Conservation (phyloP, 192 early-diverging fungal genomes). For the Pilobolus umbonatus region DNA sequence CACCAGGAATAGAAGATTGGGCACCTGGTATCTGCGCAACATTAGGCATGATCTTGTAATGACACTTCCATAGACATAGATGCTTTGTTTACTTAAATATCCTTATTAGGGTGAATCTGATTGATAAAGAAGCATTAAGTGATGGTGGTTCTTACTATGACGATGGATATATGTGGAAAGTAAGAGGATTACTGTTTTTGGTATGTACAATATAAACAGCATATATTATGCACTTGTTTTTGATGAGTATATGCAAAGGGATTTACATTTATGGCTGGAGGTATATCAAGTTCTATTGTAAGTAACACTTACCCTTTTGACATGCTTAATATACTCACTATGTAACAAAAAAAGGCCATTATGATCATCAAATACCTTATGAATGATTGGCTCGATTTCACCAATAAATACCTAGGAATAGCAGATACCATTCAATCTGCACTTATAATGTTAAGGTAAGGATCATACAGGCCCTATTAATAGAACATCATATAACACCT, state of each 20-base stretch:
- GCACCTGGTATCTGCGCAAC: constrained; percentile 15
- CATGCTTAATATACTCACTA: not conserved
- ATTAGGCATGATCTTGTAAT: constrained; percentile 22
- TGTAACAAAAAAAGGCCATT: not conserved
- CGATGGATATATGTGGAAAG: not conserved
- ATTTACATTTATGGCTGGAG: constrained; percentile 7
- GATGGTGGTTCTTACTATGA: constrained; percentile 7
- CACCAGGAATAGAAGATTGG: constrained; percentile 26
- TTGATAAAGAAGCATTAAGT: constrained; percentile 15
- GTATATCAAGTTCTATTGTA: constrained; percentile 15
- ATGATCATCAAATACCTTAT: constrained; percentile 10
- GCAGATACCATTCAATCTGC: constrained; percentile 7
- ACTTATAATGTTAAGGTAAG: constrained; percentile 17
- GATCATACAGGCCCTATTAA: too few relatives aligned
- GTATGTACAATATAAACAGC: not conserved
- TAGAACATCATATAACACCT: too few relatives aligned
- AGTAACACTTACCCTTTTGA: not conserved
- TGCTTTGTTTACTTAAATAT: not conserved
- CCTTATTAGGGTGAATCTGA: not conserved
- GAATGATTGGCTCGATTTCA: not conserved
- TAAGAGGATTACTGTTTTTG: constrained; percentile 4
- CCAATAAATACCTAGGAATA: constrained; percentile 11
- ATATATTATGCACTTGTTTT: not conserved
- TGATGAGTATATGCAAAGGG: not conserved
- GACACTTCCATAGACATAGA: not conserved